Evolutionary conservation across 768 basidiomycete genomes (phyloP), one percentile per base, ranked within the genome.

Genomic region (Collybia sp.): DNA sequence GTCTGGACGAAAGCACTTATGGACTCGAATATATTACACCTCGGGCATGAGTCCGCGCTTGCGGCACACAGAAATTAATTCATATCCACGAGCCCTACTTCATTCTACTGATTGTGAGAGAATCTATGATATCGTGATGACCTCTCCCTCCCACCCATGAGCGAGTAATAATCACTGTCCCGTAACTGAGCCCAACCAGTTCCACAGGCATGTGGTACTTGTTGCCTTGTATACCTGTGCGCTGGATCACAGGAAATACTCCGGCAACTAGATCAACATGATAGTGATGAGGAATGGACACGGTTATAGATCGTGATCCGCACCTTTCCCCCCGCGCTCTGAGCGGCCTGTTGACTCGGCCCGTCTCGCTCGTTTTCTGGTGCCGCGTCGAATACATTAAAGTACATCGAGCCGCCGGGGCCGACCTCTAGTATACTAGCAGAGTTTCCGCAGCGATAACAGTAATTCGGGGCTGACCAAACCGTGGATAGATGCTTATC

Each of bases 391-490:
- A 99, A 98, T 31, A 98, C 96, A 56, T 98, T 99, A 66, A 98
- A 98, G 65, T 86, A 91, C 78, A 88, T 86, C 13, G 71, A 70
- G 37, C 83, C 91, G 6, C 83, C 89, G 3, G 94, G 95, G 0
- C 91, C 88, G 34, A 99, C 90, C 69, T 98, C 95, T 48, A 98
- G 72, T 55, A 98, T 95, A 55, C 89, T 93, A 17, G 96, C 96
- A 45, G 88, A 88, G 67, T 99, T 99, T 32, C 96, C 96, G 60
- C 96, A 98, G 37, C 96, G 83, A 68, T 97, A 98, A 65, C 95
- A 97, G 61, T 98, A 98, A 61, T 99, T 99, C 33, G 95, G 95
- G 33, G 96, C 96, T 16, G 87, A 91, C 96, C 96, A 99, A 6
- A 99, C 96, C 0, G 96, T 99, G 18, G 91, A 93, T 45, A 99